A percentile compares a stretch with the other conserved stretches of the same genome.
Conservation (phyloP, 1,284 basidiomycete species). For the Sporisorium scitamineum region DNA sequence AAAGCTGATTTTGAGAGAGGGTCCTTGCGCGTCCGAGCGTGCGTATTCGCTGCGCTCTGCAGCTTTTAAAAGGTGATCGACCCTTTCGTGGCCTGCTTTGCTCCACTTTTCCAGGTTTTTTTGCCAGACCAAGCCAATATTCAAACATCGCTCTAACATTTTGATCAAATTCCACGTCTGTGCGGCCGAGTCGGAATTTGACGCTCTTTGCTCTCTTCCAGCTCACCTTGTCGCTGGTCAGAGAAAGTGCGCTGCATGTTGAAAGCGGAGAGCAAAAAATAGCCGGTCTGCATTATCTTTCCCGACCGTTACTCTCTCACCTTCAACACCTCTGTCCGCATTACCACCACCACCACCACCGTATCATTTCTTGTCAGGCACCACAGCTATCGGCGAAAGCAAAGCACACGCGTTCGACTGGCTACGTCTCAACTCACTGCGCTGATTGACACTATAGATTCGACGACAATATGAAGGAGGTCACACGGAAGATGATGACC, state of each 20-base stretch:
- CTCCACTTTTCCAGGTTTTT: slow-evolving; percentile 9
- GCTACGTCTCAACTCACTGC: not conserved
- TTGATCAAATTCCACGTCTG: not conserved
- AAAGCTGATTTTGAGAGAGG: slow-evolving; percentile 21
- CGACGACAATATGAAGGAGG: slow-evolving; percentile 56
- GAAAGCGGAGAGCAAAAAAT: not conserved
- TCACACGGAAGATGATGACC: slow-evolving; percentile 63
- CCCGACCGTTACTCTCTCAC: not conserved
- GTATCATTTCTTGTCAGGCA: not conserved
- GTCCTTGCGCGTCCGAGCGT: slow-evolving; percentile 50
- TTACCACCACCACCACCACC: not conserved
- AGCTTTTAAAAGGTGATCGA: slow-evolving; percentile 38
- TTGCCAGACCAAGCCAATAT: not conserved
- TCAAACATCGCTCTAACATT: not conserved
- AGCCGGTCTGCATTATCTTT: not conserved
- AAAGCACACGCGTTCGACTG: not conserved
- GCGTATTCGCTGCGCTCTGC: slow-evolving; percentile 38
- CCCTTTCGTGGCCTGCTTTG: slow-evolving; percentile 15
- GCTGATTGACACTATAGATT: not conserved
- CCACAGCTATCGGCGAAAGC: not conserved
- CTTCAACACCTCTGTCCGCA: not conserved
- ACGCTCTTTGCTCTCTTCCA: not conserved
- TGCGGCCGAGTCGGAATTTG: not conserved
- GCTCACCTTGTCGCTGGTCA: not conserved
- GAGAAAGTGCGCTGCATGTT: not conserved